Percentiles rank a stretch among this genome's conserved stretches.
Conservation (phyloP, 1,284 basidiomycete species). For the Mycena sp. region DNA sequence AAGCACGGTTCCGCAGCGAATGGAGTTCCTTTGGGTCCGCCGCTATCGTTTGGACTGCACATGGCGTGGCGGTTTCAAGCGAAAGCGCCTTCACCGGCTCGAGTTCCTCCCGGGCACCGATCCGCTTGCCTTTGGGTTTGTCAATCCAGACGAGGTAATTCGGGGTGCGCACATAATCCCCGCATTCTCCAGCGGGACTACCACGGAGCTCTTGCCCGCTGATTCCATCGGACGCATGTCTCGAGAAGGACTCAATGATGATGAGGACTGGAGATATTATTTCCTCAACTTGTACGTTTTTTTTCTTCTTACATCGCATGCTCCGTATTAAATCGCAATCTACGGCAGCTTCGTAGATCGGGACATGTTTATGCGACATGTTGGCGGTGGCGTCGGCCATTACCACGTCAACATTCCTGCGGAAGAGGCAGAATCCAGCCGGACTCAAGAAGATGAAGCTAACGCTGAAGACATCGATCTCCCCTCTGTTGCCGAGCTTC, state of each 20-base stretch:
- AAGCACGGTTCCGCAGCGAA: not conserved
- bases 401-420: too few species aligned
- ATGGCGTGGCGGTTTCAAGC: constrained; percentile 23
- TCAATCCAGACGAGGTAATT: constrained; percentile 33
- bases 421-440: too few species aligned
- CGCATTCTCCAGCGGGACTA: constrained; percentile 27
- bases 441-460: too few species aligned
- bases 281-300: constrained; percentile 36
- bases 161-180: constrained; percentile 34
- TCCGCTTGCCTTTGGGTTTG: constrained; percentile 33
- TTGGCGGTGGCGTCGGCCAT: constrained; percentile 40
- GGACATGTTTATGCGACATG: constrained; percentile 41
- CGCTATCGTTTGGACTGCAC: constrained; percentile 29
- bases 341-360: constrained; percentile 38
- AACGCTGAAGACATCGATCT: too few species aligned
- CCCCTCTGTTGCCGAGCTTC: too few species aligned
- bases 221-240: constrained; percentile 5
- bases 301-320: not conserved
- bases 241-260: constrained; percentile 1
- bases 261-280: constrained; percentile 35
- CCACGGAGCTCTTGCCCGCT: constrained; percentile 14
- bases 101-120: constrained; percentile 28
- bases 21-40: constrained; percentile 37
- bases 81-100: constrained; percentile 31
- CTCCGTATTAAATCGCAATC: not conserved